Evolutionary conservation across 2,329 filamentous ascomycete species (phyloP).

Genomic region (Epichloe festucae): DNA sequence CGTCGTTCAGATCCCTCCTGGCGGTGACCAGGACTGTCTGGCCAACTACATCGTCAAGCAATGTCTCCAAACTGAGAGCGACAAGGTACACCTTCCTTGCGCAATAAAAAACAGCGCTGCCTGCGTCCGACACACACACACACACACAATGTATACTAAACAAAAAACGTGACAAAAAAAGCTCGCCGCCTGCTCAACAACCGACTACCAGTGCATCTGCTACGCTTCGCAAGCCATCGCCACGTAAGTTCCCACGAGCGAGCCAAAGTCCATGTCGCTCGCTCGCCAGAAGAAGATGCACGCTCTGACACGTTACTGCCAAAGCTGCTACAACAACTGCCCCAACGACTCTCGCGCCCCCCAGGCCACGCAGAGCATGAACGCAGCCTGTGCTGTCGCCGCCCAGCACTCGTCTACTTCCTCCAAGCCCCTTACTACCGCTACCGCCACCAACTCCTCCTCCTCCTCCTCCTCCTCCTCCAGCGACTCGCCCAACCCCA

Average conservation of each 20-base stretch:
- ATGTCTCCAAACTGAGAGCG: slow-evolving; percentile 28
- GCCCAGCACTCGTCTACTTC: slow-evolving; percentile 26
- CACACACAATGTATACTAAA: too few species aligned
- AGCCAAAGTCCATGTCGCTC: too few species aligned
- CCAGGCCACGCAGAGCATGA: slow-evolving; percentile 24
- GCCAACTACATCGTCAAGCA: slow-evolving; percentile 34
- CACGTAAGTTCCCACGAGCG: slow-evolving; percentile 26
- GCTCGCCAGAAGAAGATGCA: background rate
- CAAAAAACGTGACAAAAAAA: too few species aligned
- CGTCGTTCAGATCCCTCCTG: background rate
- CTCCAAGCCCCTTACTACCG: slow-evolving; percentile 13
- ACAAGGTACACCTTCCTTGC: slow-evolving; percentile 16
- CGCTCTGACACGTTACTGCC: slow-evolving; percentile 6
- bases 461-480: slow-evolving; percentile 11
- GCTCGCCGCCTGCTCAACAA: slow-evolving; percentile 23
- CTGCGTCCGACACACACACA: background rate
- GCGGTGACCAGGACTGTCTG: slow-evolving; percentile 19
- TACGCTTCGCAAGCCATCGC: slow-evolving; percentile 29
- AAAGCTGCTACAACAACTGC: slow-evolving; percentile 44
- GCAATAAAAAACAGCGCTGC: background rate
- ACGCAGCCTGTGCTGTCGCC: slow-evolving; percentile 32
- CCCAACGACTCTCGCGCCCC: slow-evolving; percentile 30
- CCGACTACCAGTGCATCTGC: slow-evolving; percentile 36
- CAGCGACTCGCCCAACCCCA: slow-evolving; percentile 7
- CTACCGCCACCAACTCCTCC: slow-evolving; percentile 8